These are phyloP conservation scores for Dryas integrifolia DNA, from an alignment of 331 rosid genomes.

Conservation along the genomic window DNA sequence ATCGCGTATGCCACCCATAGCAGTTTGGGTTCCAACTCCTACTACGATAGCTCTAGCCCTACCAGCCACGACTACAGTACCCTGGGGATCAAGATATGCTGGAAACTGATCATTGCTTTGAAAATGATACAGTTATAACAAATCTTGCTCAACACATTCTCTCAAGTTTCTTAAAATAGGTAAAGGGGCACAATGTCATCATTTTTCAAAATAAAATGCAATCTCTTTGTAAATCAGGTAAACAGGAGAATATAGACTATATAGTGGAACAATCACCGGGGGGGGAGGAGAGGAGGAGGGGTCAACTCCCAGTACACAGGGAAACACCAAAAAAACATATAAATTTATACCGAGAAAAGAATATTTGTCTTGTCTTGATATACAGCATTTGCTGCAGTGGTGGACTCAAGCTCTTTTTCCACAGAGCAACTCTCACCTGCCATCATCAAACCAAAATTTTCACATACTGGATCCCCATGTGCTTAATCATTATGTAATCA, in stretches of 20 bases:
- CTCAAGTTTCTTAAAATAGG: not conserved
- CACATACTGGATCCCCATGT: conserved; percentile 5
- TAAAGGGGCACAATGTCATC: not conserved
- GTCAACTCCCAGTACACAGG: conserved; percentile 6
- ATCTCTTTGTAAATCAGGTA: not conserved
- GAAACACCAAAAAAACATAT: conserved; percentile 10
- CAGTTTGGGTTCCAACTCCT: conserved; percentile 91
- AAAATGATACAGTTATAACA: not conserved
- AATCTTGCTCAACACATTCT: not conserved
- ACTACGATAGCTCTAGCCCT: conserved; percentile 95
- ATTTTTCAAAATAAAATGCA: too few relatives aligned
- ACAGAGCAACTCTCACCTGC: conserved; percentile 97
- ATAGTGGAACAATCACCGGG: too few relatives aligned
- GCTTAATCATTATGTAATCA: not conserved
- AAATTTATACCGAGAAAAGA: conserved; percentile 74
- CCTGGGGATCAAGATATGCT: conserved; percentile 52
- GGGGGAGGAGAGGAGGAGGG: not conserved
- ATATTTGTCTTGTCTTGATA: conserved; percentile 98
- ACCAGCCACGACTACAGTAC: conserved; percentile 96
- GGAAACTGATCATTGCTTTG: conserved; percentile 18
- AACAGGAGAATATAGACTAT: not conserved
- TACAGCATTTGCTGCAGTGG: conserved; percentile 76
- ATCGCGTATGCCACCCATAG: conserved; percentile 94
- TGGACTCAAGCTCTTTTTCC: conserved; percentile 77
- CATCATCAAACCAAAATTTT: conserved; percentile 26